Conservation (phyloP, 2,329 filamentous ascomycete genomes). For the Hyphodiscus sp. region DNA sequence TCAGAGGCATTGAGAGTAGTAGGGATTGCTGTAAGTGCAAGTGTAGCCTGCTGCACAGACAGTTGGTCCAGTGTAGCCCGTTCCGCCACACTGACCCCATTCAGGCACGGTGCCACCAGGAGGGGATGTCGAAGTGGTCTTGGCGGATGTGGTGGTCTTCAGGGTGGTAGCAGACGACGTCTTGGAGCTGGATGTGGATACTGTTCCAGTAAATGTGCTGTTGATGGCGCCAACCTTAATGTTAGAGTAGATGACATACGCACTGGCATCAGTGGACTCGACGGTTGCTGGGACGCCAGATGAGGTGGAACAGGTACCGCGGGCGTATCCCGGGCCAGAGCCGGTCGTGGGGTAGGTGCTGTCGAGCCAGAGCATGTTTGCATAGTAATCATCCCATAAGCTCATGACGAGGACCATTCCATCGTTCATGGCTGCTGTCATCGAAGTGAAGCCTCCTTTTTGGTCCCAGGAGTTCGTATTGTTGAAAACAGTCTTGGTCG, state of each 20-base stretch:
- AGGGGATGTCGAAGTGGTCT: too few relatives aligned
- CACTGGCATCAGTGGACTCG: slow-evolving; percentile 38
- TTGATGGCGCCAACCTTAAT: slow-evolving; percentile 26
- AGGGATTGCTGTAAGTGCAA: not conserved
- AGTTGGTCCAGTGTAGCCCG: slow-evolving; percentile 2
- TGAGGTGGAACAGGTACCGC: slow-evolving; percentile 46
- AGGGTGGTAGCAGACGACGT: not conserved
- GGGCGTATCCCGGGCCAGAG: slow-evolving; percentile 40
- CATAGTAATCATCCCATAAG: slow-evolving; percentile 48
- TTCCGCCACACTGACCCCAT: slow-evolving; percentile 1
- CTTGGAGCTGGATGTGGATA: slow-evolving; percentile 15
- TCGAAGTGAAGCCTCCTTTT: slow-evolving; percentile 34
- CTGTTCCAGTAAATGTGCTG: slow-evolving; percentile 13
- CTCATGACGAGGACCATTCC: slow-evolving; percentile 52
- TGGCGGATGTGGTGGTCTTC: slow-evolving; percentile 10
- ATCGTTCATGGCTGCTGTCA: slow-evolving; percentile 50
- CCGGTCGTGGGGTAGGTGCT: slow-evolving; percentile 49
- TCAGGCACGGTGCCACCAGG: not conserved
- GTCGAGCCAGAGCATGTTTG: slow-evolving; percentile 72
- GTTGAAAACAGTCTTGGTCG: slow-evolving; percentile 46
- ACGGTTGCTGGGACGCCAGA: slow-evolving; percentile 46
- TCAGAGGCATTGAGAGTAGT: too few relatives aligned
- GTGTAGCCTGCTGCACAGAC: not conserved
- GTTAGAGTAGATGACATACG: slow-evolving; percentile 34
- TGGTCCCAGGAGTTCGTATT: slow-evolving; percentile 25